These are phyloP conservation scores for Amanita molliuscula DNA, from an alignment of 768 basidiomycete species.

Conservation along the genomic window DNA sequence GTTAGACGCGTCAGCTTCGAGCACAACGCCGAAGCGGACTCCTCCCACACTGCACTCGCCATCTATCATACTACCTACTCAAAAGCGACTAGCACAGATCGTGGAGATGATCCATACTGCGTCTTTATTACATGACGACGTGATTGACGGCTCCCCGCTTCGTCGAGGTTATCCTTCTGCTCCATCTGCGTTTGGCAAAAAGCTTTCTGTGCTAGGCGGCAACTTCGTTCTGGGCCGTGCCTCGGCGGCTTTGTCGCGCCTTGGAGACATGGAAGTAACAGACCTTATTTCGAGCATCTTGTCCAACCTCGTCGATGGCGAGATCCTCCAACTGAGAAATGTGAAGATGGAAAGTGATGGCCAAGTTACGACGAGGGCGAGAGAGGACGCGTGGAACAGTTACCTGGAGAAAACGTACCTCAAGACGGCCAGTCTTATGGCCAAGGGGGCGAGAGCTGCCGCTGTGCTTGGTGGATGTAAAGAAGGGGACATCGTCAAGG, in stretches of 20 bases:
- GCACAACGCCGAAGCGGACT: constrained; percentile 3
- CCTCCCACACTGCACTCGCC: constrained; percentile 14
- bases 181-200: constrained; percentile 79
- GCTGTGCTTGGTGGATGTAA: constrained; percentile 81
- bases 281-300: constrained; percentile 83
- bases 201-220: constrained; percentile 78
- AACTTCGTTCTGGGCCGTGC: constrained; percentile 88
- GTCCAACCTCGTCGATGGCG: constrained; percentile 87
- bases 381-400: constrained; percentile 51
- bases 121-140: constrained; percentile 92
- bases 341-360: constrained; percentile 30
- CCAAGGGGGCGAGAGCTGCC: constrained; percentile 79
- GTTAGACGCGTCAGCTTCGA: constrained; percentile 1
- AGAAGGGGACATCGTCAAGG: constrained; percentile 83
- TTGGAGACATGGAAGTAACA: constrained; percentile 78
- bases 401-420: constrained; percentile 93
- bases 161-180: constrained; percentile 73
- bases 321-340: constrained; percentile 75
- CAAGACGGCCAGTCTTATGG: constrained; percentile 90
- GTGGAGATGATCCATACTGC: constrained; percentile 97
- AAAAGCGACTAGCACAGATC: constrained; percentile 84
- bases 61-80: constrained; percentile 61
- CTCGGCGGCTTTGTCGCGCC: constrained; percentile 66
- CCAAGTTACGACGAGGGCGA: constrained; percentile 9
- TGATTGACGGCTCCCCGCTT: constrained; percentile 75